Conservation (phyloP, 306 rosid species). For the Vigna reflexopilosa region DNA sequence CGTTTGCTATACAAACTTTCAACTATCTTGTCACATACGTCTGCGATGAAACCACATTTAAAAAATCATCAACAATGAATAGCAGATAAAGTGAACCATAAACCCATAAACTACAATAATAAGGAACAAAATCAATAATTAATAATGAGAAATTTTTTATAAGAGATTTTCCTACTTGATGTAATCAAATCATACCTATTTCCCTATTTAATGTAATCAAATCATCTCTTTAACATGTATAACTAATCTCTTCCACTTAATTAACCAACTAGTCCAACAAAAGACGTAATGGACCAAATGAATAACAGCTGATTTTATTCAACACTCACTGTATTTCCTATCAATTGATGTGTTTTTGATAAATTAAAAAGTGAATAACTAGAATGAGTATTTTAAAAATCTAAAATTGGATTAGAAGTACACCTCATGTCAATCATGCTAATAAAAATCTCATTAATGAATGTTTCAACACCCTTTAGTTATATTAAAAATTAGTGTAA, state of each 20-base stretch:
- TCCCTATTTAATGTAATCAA: too few relatives aligned
- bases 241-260: background rate
- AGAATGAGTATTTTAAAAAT: slow-evolving; percentile 2
- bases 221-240: background rate
- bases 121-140: too few relatives aligned
- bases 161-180: too few relatives aligned
- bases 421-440: background rate
- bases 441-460: too few relatives aligned
- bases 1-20: slow-evolving; percentile 87
- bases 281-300: background rate
- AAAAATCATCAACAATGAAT: slow-evolving; percentile 38
- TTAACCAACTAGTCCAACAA: background rate
- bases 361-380: slow-evolving; percentile 4
- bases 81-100: slow-evolving; percentile 6
- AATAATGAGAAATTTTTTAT: too few relatives aligned
- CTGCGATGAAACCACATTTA: slow-evolving; percentile 66
- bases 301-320: background rate
- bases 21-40: slow-evolving; percentile 87
- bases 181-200: too few relatives aligned
- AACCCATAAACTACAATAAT: background rate
- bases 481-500: too few relatives aligned
- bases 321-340: background rate
- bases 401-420: background rate
- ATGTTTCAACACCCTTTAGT: too few relatives aligned
- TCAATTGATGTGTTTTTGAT: background rate